A percentile compares a stretch with the other conserved stretches of the same genome.
Evolutionary conservation across 208 protist genomes (phyloP).

Genomic region (Trypanosoma avium): DNA sequence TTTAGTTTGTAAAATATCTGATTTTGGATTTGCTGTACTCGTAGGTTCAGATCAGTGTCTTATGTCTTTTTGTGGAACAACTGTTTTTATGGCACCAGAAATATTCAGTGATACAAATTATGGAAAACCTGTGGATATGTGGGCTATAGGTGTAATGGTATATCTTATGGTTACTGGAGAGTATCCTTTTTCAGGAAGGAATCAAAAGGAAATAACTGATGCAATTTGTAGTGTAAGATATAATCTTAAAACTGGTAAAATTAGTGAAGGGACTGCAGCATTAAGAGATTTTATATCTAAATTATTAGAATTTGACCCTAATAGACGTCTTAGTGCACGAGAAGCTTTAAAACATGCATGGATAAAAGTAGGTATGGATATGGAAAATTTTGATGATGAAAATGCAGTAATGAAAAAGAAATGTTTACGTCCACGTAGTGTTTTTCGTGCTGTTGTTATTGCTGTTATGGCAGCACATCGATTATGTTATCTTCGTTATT

Average conservation of each 20-base stretch:
- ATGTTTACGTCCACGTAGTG: conserved; percentile 17
- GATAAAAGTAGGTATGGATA: conserved; percentile 59
- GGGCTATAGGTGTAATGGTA: conserved; percentile 87
- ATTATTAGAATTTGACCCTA: conserved; percentile 67
- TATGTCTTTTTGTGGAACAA: conserved; percentile 84
- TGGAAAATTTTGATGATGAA: conserved; percentile 5
- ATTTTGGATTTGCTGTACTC: conserved; percentile 90
- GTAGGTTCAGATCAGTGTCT: conserved; percentile 79
- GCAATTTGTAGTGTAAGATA: conserved; percentile 39
- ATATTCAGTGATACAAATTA: conserved; percentile 84
- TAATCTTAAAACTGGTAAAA: conserved; percentile 31
- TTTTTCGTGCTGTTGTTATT: conserved; percentile 49
- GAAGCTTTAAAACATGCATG: conserved; percentile 86
- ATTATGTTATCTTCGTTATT: conserved; percentile 54
- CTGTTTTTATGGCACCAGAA: conserved; percentile 90
- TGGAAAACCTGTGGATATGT: conserved; percentile 92
- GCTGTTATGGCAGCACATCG: conserved; percentile 69
- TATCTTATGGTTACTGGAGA: conserved; percentile 80
- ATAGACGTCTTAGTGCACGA: conserved; percentile 71
- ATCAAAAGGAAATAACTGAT: conserved; percentile 31
- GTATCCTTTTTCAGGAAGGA: conserved; percentile 77
- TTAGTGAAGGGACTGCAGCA: conserved; percentile 25
- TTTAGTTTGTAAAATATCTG: conserved; percentile 83
- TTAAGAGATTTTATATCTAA: conserved; percentile 81
- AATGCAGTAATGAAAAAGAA: not conserved